Conservation (phyloP, 176 grass and related monocot genomes). For the Calamus simplicifolius region DNA sequence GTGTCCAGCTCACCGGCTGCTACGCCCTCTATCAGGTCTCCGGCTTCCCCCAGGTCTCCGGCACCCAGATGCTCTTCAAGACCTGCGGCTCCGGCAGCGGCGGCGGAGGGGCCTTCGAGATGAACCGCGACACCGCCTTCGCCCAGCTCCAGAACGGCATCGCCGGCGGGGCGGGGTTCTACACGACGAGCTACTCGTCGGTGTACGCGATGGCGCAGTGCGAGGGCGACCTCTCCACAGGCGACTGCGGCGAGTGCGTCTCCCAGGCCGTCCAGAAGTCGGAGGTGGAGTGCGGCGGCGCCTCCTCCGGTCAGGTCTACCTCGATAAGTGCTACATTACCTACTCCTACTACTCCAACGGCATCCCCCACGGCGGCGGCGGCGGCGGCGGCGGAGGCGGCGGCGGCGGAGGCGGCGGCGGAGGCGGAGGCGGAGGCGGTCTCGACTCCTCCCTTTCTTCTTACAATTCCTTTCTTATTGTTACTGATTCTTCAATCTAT, state of each 20-base stretch:
- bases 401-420: too few species aligned
- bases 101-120: conserved; percentile 49
- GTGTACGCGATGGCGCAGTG: conserved; percentile 94
- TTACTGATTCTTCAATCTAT: conserved; percentile 30
- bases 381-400: conserved; percentile 18
- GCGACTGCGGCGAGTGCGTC: conserved; percentile 70
- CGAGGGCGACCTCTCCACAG: conserved; percentile 80
- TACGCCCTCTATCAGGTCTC: conserved; percentile 73
- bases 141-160: conserved; percentile 50
- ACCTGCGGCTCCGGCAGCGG: conserved; percentile 58
- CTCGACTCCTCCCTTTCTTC: background rate
- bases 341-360: conserved; percentile 82
- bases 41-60: conserved; percentile 87
- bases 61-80: conserved; percentile 89
- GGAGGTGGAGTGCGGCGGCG: conserved; percentile 88
- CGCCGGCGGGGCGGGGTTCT: conserved; percentile 42
- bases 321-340: conserved; percentile 99
- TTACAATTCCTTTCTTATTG: conserved; percentile 18
- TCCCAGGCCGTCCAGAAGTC: conserved; percentile 85
- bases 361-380: conserved; percentile 39
- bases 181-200: conserved; percentile 64
- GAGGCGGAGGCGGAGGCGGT: too few species aligned
- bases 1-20: conserved; percentile 83
- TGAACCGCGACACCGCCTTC: conserved; percentile 73
- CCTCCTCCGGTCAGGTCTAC: conserved; percentile 79